phyloP scores from a whole-genome alignment of 768 basidiomycete species.

The Stropharia rugosoannulata region DNA sequence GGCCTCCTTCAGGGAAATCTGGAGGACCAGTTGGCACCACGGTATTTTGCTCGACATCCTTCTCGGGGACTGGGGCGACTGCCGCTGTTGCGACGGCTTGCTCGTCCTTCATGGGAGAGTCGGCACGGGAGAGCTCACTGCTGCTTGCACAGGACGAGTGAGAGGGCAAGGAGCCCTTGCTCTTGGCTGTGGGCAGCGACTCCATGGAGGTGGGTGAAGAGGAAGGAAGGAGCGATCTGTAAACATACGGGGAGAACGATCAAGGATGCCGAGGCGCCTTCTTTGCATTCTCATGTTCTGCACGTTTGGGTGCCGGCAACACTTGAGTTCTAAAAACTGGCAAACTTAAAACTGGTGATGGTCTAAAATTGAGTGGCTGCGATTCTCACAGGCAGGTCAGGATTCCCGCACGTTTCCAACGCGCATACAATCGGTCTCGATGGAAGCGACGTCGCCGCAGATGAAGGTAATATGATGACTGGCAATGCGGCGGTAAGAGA shows the following conservation, averaged over 20 bases:
- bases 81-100: conserved; percentile 6
- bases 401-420: not conserved
- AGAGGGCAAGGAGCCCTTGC: conserved; percentile 11
- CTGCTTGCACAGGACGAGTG: conserved; percentile 21
- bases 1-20: conserved; percentile 44
- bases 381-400: conserved; percentile 1
- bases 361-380: not conserved
- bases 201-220: conserved; percentile 15
- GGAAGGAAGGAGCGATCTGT: conserved; percentile 8
- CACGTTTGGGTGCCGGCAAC: conserved; percentile 10
- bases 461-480: not conserved
- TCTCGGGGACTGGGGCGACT: not conserved
- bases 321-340: conserved; percentile 3
- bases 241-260: conserved; percentile 3
- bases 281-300: conserved; percentile 18
- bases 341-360: not conserved
- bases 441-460: not conserved
- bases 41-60: conserved; percentile 9
- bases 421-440: not conserved
- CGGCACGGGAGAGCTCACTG: conserved; percentile 3
- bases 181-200: conserved; percentile 10
- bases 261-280: conserved; percentile 9
- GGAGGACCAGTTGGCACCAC: conserved; percentile 3
- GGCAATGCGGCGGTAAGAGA: not conserved
- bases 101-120: not conserved